Base-by-base conservation (phyloP, 768 basidiomycete species). In the Termitomyces sp. region DNA sequence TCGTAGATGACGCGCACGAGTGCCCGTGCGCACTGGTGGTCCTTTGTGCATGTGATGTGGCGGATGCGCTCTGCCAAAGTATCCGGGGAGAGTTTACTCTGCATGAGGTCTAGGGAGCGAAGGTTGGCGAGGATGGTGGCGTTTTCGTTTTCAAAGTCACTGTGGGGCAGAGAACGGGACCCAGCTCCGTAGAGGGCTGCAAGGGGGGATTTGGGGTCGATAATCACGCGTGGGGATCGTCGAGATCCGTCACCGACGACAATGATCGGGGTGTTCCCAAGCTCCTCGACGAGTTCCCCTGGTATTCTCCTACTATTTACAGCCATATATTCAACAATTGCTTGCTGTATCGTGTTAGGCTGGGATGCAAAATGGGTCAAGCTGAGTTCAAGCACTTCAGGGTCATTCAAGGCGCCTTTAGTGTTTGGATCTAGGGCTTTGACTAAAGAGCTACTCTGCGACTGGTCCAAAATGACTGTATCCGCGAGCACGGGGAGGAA, bases 1-100 rank as follows among this genome's bases (percentile, higher is more conserved):
- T 54, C 36, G n/a, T 64, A 53, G 3, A 72, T 56, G 58, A 70
- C 58, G 9, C 44, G 36, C 14, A 74, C 58, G 7, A 74, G 65
- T 26, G 40, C 40, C 24, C 60, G 62, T 8, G 72, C 65, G 10
- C 66, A 60, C 0, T 26, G 43, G 10, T 49, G 58, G 20, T 60
- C 51, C 18, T 52, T 22, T 0, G 57, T 54, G 14, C 48, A 36
- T 3, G 20, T 43, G 43, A 78, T 73, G 54, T 65, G 66, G 7
- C 62, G 54, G 32, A 77, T 73, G 0, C 73, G 70, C 26, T 80
- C 78, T n/a, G 57, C 56, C 4, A 75, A 64, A 2, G 76, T 68
- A 6, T 66, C 64, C 0, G 64, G 16, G 0, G 74, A 72, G 10
- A 80, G 65, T 0, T 53, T 47, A 1, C 53, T 54, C 46, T 70